Evolutionary conservation across 352 stramenopile genomes (phyloP), one percentile per base, ranked within the genome.

Genomic region (Pythium brachiatum): DNA sequence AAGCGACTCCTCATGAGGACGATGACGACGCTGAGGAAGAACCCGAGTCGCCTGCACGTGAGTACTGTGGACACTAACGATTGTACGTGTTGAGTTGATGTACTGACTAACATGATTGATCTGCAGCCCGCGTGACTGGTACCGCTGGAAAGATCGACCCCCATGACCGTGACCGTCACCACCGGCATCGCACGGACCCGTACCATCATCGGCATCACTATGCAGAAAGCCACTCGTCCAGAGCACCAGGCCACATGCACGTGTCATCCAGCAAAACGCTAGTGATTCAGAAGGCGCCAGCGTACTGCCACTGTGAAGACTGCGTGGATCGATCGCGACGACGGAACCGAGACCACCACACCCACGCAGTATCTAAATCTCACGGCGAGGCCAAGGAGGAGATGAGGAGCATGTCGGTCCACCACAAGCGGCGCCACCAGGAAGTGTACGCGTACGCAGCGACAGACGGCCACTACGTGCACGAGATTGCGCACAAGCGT

Each of bases 261-360:
- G 43, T 70, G 23, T 61, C 64, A 6, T 67, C 57, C 7, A 36
- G 26, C 27, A 71, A 71, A 36, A 67, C 53, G 8, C 25, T 67
- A 23, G 64, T 71, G 25, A 32, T 67, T 9, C 32, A 65, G 34
- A 52, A 59, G 12, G 16, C 44, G 12, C 53, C 52, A 12, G 26
- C 31, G 7, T 21, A 27, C 13, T 67, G 47, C 44, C 53, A 60
- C 18, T 69, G 54, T 41, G 21, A 34, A 3, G 47, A 60, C 2
- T 63, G 57, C 52, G 20, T 31, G 1, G 47, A 51, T 16, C n/a
- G 38, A 36, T 29, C 23, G 13, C 53, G 20, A 2, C 59, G 50
- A 15, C 53, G 41, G 7, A 7, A 27, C 1, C 5, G 32, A 26
- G 20, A 51, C 23, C 6, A 31, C 43, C 20, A 34, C 20, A 41